Evolutionary conservation across 768 basidiomycete genomes (phyloP).

Genomic region (Ramaria sp.): DNA sequence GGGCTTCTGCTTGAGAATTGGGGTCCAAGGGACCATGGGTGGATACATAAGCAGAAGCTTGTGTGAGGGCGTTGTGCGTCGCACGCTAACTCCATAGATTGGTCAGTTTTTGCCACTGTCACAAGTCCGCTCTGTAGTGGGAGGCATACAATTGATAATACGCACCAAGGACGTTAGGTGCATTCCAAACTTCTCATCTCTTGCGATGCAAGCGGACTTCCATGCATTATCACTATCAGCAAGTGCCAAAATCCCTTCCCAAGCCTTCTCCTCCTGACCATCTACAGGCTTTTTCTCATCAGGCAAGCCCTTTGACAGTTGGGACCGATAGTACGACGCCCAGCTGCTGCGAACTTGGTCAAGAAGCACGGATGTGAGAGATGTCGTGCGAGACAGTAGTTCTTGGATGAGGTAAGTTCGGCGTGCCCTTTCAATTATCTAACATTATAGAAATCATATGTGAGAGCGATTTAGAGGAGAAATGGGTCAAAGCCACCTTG

Average conservation of each 20-base stretch:
- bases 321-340: slow-evolving; percentile 48
- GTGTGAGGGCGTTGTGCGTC: not conserved
- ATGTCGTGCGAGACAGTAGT: slow-evolving; percentile 42
- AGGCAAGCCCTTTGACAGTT: slow-evolving; percentile 55
- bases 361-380: slow-evolving; percentile 50
- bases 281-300: slow-evolving; percentile 33
- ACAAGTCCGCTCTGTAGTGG: too few species aligned
- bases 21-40: not conserved
- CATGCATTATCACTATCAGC: slow-evolving; percentile 42
- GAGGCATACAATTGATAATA: slow-evolving; percentile 5
- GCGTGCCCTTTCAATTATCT: slow-evolving; percentile 93
- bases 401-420: slow-evolving; percentile 62
- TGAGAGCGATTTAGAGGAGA: slow-evolving; percentile 16
- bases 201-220: slow-evolving; percentile 59
- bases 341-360: slow-evolving; percentile 51
- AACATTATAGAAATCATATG: not conserved
- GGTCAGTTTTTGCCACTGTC: not conserved
- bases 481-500: slow-evolving; percentile 51
- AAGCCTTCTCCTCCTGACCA: slow-evolving; percentile 42
- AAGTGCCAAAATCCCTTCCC: slow-evolving; percentile 40
- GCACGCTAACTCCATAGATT: slow-evolving; percentile 1
- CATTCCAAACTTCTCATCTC: slow-evolving; percentile 92
- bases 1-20: slow-evolving; percentile 30
- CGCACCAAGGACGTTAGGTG: slow-evolving; percentile 69
- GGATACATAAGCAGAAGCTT: not conserved